Base-by-base conservation (phyloP, 306 rosid genomes). In the Cucumis hystrix region DNA sequence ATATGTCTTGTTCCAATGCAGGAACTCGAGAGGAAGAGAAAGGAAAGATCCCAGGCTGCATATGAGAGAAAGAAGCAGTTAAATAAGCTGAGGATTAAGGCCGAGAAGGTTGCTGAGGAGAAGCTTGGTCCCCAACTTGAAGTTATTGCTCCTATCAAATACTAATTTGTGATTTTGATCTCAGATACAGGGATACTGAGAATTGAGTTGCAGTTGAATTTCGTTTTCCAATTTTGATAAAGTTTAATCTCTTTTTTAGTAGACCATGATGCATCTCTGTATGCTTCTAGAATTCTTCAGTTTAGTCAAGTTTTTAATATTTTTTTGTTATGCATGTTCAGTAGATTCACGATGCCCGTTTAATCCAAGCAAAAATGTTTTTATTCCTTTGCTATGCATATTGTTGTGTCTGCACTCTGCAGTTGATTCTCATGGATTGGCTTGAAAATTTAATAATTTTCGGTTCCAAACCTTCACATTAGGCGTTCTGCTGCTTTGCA, bases 11-110 rank as follows among this genome's bases (percentile, higher is more conserved):
- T 23, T 28, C 25, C 45, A 49, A 28, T 33, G 52, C 82, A 89
- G 95, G 94, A 89, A 83, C 88, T 91, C 25, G 97, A 91, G 82
- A 82, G 80, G 80, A 91, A 91, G 92, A 87, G 97, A 79, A 91
- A 91, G 92, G 97, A 91, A 45, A 86, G 83, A 14, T 76, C 93
- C 17, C 87, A 83, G 47, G 43, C 77, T 65, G 85, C 85, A 1
- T 91, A 91, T 15, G 97, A 89, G 84, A 85, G 84, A 64, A 91
- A 89, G 97, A 91, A 91, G 83, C 88, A 86, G 78, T 74, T 91
- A 83, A 85, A 76, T 73, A 91, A 91, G 69, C 81, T 91, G 59
- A 89, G 89, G 84, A 79, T 79, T 55, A 91, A 87, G 21, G 97
- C 97, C 10, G 94, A 88, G 79, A 87, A 85, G 79, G 78, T 63